These are phyloP conservation scores for Sinapis alba DNA, from an alignment of 441 rosid genomes.

Conservation along the genomic window DNA sequence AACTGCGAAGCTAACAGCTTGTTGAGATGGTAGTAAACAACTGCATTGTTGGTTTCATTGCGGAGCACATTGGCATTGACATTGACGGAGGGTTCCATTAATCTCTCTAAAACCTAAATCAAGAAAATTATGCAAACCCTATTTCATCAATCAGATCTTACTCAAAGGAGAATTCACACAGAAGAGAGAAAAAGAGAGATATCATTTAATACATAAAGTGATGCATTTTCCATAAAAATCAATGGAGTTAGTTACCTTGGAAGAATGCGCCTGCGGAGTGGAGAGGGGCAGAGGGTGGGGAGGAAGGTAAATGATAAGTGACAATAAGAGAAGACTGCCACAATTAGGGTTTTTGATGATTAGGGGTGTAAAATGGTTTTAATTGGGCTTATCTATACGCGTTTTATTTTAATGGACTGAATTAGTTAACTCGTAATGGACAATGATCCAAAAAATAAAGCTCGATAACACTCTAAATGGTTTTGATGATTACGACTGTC, in stretches of 20 bases:
- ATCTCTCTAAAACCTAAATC: background rate
- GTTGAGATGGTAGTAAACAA: background rate
- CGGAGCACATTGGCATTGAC: background rate
- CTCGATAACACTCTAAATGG: no score
- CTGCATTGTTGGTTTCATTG: background rate
- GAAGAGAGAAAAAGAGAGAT: background rate
- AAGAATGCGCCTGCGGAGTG: background rate
- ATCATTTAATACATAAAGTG: background rate
- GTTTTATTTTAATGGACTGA: no score
- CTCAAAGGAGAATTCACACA: background rate
- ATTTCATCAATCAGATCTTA: background rate
- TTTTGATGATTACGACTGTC: no score
- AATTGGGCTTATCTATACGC: no score
- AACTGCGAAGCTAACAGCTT: background rate
- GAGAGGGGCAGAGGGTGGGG: background rate
- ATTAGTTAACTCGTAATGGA: no score
- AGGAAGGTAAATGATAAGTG: background rate
- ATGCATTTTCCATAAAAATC: background rate
- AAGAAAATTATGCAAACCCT: background rate
- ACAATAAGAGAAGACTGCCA: background rate
- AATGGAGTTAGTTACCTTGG: background rate
- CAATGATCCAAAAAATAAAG: no score
- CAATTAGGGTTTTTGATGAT: background rate
- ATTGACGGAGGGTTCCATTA: background rate
- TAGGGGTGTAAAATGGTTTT: background rate